Conservation (phyloP, 2,329 filamentous ascomycete species). For the Phialophora expanda region DNA sequence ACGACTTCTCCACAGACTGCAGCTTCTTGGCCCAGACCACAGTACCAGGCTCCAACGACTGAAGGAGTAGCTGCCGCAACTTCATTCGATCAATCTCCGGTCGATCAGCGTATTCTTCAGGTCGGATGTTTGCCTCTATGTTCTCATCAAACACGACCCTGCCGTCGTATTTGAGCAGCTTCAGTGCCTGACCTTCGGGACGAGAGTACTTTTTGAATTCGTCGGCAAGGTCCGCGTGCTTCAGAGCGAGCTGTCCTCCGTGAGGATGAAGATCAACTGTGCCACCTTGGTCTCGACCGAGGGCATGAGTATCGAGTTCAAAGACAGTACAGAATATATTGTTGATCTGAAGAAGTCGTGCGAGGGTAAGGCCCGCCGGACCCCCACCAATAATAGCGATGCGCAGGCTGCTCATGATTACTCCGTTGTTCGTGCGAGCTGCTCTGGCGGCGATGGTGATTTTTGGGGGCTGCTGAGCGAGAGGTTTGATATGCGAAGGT, state of each 20-base stretch:
- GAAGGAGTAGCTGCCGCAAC: conserved; percentile 53
- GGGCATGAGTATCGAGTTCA: conserved; percentile 51
- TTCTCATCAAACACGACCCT: conserved; percentile 43
- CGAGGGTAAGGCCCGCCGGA: conserved; percentile 58
- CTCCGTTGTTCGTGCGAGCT: background rate
- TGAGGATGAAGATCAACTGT: conserved; percentile 60
- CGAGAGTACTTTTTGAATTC: conserved; percentile 58
- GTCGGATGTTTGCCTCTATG: conserved; percentile 25
- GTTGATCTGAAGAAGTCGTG: conserved; percentile 58
- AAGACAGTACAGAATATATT: conserved; percentile 57
- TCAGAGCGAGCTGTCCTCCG: conserved; percentile 59
- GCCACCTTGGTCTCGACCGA: conserved; percentile 57
- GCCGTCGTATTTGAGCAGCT: conserved; percentile 53
- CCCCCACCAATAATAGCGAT: conserved; percentile 59
- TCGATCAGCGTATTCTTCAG: conserved; percentile 42
- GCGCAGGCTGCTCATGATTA: conserved; percentile 33
- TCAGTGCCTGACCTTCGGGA: conserved; percentile 59
- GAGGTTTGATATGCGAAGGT: background rate
- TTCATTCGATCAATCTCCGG: conserved; percentile 61
- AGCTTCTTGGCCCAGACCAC: conserved; percentile 58
- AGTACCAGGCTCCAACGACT: conserved; percentile 53
- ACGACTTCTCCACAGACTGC: conserved; percentile 43
- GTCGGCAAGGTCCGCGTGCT: conserved; percentile 57
- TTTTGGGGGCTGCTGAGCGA: background rate
- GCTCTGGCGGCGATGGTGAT: background rate